Evolutionary conservation across 257 asterid species (phyloP), one percentile per base, ranked within the genome.

Genomic region (Przewalskia tangutica): DNA sequence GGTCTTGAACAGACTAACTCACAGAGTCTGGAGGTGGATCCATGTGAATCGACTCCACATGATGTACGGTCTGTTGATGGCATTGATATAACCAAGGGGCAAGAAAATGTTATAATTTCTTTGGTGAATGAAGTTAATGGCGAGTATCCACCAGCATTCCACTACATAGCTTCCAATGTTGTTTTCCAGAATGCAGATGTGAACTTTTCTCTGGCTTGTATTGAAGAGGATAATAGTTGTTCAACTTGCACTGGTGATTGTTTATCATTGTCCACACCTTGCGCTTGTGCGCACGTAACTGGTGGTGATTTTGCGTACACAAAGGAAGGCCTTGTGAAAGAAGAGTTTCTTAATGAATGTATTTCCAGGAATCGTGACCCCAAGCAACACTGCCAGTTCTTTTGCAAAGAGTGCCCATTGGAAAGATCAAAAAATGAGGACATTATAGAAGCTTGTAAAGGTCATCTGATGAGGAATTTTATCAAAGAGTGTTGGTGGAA

Each of bases 401-500:
- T 89, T 83, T 96, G 99, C 85, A 89, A 89, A 82, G 91, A 89
- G 84, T 96, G 99, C 83, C 99, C 99, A 14, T 66, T 93, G 77
- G 97, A 94, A 85, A 91, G 95, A 90, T 89, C 94, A 64, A 96
- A 89, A 82, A 48, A 84, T 18, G 92, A 89, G 81, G 93, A 82
- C 77, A 77, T 82, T 44, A 77, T 85, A 58, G 97, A 91, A 79
- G 90, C 93, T 36, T 96, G 99, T 93, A 92, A 90, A 88, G 99
- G 99, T 77, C 99, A 96, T 92, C 82, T 96, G 66, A 89, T 89
- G 65, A 89, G 98, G 84, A 92, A 82, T 81, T 94, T 96, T 86
- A 89, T 96, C 66, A 94, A 93, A 84, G 99, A 96, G 85, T 96
- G 99, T 81, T 96, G 98, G 99, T 89, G 84, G 86, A 94, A 93